Conservation (phyloP, 2,329 filamentous ascomycete species). For the Dissoconium aciculare region DNA sequence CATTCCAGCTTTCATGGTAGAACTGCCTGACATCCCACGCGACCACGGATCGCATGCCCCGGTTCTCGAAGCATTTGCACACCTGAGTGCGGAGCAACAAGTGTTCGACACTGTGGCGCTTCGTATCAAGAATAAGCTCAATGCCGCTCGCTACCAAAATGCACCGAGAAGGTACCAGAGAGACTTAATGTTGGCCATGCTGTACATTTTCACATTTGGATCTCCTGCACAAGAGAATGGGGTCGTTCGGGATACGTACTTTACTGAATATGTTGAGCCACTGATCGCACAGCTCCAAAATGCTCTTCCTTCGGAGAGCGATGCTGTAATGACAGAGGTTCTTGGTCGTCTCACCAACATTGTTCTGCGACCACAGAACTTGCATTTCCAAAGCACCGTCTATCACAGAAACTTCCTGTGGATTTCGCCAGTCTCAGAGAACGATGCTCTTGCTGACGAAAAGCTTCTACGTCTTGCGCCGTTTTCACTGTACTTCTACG, state of each 20-base stretch:
- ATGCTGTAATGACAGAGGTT: conserved; percentile 42
- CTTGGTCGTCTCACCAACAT: conserved; percentile 47
- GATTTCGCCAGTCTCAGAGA: conserved; percentile 16
- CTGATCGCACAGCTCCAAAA: conserved; percentile 26
- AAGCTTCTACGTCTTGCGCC: conserved; percentile 8
- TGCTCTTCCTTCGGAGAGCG: conserved; percentile 23
- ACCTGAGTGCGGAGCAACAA: conserved; percentile 46
- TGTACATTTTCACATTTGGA: conserved; percentile 45
- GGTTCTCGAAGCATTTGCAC: conserved; percentile 48
- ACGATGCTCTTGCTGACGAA: conserved; percentile 1
- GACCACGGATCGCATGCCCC: conserved; percentile 36
- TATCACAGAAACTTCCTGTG: conserved; percentile 19
- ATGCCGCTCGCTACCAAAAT: conserved; percentile 38
- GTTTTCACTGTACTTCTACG: conserved; percentile 21
- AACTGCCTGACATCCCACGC: conserved; percentile 38
- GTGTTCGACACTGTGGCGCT: conserved; percentile 50
- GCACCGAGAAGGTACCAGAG: conserved; percentile 41
- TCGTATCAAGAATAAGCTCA: conserved; percentile 48
- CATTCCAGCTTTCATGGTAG: conserved; percentile 50
- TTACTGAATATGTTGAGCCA: conserved; percentile 32
- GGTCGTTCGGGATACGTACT: conserved; percentile 27
- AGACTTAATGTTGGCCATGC: conserved; percentile 44
- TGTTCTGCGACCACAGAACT: conserved; percentile 40
- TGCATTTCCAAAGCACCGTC: conserved; percentile 28
- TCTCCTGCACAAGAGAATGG: conserved; percentile 28